phyloP scores from a whole-genome alignment of 148 eudicot species.

The Simmondsia chinensis region DNA sequence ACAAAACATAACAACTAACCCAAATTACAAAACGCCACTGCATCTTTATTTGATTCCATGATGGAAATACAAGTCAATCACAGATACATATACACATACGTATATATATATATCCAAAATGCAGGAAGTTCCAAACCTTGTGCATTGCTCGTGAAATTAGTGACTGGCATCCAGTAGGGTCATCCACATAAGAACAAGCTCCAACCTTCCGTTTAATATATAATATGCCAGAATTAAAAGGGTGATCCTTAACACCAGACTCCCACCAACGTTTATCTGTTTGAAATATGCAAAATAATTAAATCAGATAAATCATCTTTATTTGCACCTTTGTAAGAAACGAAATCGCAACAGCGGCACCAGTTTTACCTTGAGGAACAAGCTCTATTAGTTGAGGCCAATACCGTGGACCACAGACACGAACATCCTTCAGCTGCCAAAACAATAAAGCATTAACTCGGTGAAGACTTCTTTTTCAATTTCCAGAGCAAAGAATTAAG shows the following conservation, averaged over 20 bases:
- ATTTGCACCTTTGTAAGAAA: neutral
- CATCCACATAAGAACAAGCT: slow-evolving; percentile 95
- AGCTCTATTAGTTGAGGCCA: slow-evolving; percentile 96
- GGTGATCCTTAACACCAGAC: slow-evolving; percentile 64
- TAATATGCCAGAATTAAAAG: slow-evolving; percentile 78
- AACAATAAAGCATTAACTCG: slow-evolving; percentile 9
- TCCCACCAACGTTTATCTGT: slow-evolving; percentile 97
- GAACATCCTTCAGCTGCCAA: slow-evolving; percentile 70
- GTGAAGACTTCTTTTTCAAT: no score
- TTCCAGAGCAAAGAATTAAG: no score
- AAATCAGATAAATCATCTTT: no score
- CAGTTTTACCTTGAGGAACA: slow-evolving; percentile 65
- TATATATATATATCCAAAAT: no score
- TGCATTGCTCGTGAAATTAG: slow-evolving; percentile 89
- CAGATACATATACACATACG: no score
- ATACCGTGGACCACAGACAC: slow-evolving; percentile 97
- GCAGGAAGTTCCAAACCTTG: no score
- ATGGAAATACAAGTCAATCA: no score
- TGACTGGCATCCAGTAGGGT: slow-evolving; percentile 90
- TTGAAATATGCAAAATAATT: no score
- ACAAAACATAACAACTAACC: no score
- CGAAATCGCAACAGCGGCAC: neutral
- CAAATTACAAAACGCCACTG: no score
- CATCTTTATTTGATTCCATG: no score
- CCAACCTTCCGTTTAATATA: slow-evolving; percentile 94